Base-by-base conservation (phyloP, 1,284 basidiomycete species). In the Puccinia triticina region DNA sequence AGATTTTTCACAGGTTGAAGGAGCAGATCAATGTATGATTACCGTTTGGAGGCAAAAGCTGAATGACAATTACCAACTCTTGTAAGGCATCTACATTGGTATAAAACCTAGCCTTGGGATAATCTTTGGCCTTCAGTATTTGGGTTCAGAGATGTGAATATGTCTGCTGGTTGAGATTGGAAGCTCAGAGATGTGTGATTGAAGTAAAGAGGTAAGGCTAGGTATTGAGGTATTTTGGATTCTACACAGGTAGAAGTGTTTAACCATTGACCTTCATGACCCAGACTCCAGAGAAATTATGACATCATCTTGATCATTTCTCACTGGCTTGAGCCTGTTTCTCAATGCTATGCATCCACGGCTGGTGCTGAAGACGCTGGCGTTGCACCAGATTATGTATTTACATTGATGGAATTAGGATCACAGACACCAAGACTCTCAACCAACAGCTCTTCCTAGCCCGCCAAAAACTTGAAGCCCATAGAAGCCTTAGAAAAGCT, bases 371-470 rank as follows among this genome's bases (percentile, higher is more conserved):
- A 97, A 86, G 88, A 91, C 37, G 95, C 94, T 86, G 95, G 95
- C 55, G 91, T 97, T 75, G 90, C 94, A 59, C 94, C 95, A 0
- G 94, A 97, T n/a, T n/a, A n/a, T n/a, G n/a, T n/a, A n/a, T n/a
- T 88, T 97, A 97, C 88, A 94, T 94, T 85, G 95, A 96, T 86
- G 95, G 95, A 69, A 97, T 97, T 86, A 91, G 95, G 76, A 94
- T 97, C 84, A 98, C 85, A 94, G 95, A 96, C 86, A 91, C 94
- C 50, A 95, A 94, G 88, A 97, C 95, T 0, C 92, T 98, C 43
- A 91, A 93, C 53, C 93, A 95, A 83, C 91, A 93, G n/a, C 94
- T 97, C 57, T 98, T 98, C 90, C 90, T 96, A 53, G n/a, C n/a
- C n/a, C n/a, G 94, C 96, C 86, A 94, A 97, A 88, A 98, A 98